Percentiles rank a stretch among this genome's conserved stretches.
phyloP scores from a whole-genome alignment of 2,329 filamentous ascomycete species.

The Alternaria sp. region DNA sequence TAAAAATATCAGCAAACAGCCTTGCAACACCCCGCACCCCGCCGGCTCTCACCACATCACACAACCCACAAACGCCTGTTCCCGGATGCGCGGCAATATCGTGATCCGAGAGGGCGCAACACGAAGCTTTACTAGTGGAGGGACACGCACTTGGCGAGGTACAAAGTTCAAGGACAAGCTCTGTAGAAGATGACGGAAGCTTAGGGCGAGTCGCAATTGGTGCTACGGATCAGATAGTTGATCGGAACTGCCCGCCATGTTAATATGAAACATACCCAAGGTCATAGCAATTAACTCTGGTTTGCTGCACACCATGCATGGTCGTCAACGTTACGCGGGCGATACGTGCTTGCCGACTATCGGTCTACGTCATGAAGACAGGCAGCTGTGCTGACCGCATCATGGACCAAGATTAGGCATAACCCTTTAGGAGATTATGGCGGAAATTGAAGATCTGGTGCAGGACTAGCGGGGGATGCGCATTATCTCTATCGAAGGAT shows the following conservation, averaged over 20 bases:
- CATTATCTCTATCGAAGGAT: conserved; percentile 6
- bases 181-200: neutral
- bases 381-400: conserved; percentile 3
- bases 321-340: neutral
- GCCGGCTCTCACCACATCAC: neutral
- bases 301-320: conserved; percentile 1
- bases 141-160: conserved; percentile 15
- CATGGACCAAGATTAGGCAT: conserved; percentile 7
- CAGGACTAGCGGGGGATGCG: conserved; percentile 5
- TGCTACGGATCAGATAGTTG: neutral
- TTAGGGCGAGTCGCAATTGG: conserved; percentile 3
- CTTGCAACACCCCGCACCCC: conserved; percentile 14
- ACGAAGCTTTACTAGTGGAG: conserved; percentile 22
- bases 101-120: conserved; percentile 16
- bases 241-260: conserved; percentile 6
- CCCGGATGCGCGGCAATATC: conserved; percentile 11
- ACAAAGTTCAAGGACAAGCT: conserved; percentile 2
- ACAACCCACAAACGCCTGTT: conserved; percentile 16
- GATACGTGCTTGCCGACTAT: conserved; percentile 3
- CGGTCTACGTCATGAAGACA: conserved; percentile 12
- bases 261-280: conserved; percentile 8
- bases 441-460: conserved; percentile 12
- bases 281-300: neutral
- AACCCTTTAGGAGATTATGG: conserved; percentile 5
- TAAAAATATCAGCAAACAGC: conserved; percentile 21